Evolutionary conservation across 2,329 filamentous ascomycete genomes (phyloP), one percentile per base, ranked within the genome.

Genomic region (Hymenoscyphus linearis): DNA sequence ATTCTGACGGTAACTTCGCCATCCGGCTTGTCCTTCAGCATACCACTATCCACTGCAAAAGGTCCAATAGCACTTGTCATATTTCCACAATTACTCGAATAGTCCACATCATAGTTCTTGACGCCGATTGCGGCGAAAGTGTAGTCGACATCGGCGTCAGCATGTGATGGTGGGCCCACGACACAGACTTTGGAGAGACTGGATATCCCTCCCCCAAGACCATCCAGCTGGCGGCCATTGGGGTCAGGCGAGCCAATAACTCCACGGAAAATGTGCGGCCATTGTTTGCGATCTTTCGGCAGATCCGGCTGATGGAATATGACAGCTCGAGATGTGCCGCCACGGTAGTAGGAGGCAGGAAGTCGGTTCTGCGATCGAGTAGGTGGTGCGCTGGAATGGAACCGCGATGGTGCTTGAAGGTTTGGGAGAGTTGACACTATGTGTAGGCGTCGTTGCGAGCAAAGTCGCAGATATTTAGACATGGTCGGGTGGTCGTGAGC

Each of bases 21-120:
- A 3, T 34, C 68, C 7, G 6, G 25, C 34, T 37, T 56, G 7
- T 5, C 14, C 34, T 36, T n/a, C 3, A 37, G n/a, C 1, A 87
- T 64, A 2, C 80, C 77, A 26, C 78, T 72, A 67, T 88, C 82
- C 13, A 86, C 76, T 2, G 84, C 85, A 69, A 83, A 86, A 0
- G 88, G 87, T 0, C 87, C 89, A 53, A 91, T 80, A 0, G 84
- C 80, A 47, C 82, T 80, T 5, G 79, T 84, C 85, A 91, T 88
- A 71, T 91, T 91, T n/a, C 88, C 88, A 70, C 88, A 91, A 67
- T 90, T 91, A 26, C 87, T 85, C 0, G 85, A 84, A 68, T 84
- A 81, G 68, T 91, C 88, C 2, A 91, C 78, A 35, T 77, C 74
- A 4, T 76, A 76, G 66, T 86, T 80, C 58, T 81, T 81, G 59